Evolutionary conservation across 2,329 filamentous ascomycete species (phyloP), one percentile per base, ranked within the genome.

Genomic region (Colletotrichum salicis): DNA sequence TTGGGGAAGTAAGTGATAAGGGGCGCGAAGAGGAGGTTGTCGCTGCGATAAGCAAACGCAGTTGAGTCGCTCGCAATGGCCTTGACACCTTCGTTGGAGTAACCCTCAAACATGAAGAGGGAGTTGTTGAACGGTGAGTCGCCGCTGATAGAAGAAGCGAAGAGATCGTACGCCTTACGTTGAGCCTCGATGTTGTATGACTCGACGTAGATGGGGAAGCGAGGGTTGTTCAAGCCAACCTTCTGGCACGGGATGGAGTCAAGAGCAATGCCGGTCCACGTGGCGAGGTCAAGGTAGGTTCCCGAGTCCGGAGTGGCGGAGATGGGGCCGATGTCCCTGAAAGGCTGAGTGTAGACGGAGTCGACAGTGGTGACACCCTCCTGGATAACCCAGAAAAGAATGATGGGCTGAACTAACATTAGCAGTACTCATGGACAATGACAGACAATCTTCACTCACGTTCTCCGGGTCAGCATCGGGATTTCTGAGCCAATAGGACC

Each of bases 71-170:
- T 74, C 57, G 77, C 72, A 51, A 86, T 75, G 0, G 77, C 78
- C 64, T 82, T 76, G 2, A 89, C 83, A 1, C 83, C 87, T 27
- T 83, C 77, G 8, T 76, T 78, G 1, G 86, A 83, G 77, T 90
- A 90, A 3, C 85, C 85, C 75, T 90, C 88, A 65, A 90, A 86
- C 83, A 89, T 85, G 78, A 89, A 86, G 56, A 88, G 79, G 1
- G 83, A 84, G 73, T 80, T 75, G n/a, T 78, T 71, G 35, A 74
- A 74, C 6, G 62, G 54, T 7, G 65, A 72, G 6, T 51, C 55
- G 54, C 12, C 55, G 29, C 74, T 77, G 48, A 76, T 76, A 6
- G 77, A 76, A 8, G 74, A 67, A 5, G 73, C 76, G 76, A 82
- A 84, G 19, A 77, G 67, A n/a, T 80, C 76, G 74, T 81, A 84